Conservation (phyloP, 768 basidiomycete species). For the Boletus barrowsii region DNA sequence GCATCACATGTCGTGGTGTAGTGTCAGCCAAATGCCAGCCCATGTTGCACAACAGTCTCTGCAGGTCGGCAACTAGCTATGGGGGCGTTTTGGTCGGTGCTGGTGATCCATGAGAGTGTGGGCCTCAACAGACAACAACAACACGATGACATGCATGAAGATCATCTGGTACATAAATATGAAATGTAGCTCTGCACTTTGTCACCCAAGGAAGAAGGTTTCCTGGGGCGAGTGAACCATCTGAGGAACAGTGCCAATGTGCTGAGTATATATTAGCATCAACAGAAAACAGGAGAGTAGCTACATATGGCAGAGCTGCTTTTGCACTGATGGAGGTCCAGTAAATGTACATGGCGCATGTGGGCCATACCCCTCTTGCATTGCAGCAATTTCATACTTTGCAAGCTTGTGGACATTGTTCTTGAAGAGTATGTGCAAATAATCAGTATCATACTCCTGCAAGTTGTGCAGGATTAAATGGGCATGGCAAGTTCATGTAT, state of each 20-base stretch:
- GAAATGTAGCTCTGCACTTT: background rate
- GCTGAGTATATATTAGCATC: background rate
- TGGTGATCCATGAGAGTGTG: too few species aligned
- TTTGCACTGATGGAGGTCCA: background rate
- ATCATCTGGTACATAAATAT: background rate
- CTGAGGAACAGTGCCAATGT: background rate
- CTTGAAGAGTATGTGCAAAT: background rate
- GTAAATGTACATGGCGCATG: background rate
- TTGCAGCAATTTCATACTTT: background rate
- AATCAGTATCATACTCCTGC: slow-evolving; percentile 2
- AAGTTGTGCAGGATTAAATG: slow-evolving; percentile 2
- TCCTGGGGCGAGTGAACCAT: background rate
- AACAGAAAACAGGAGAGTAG: too few species aligned
- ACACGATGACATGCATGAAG: background rate
- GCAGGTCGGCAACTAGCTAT: too few species aligned
- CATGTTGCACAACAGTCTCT: too few species aligned
- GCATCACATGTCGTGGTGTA: too few species aligned
- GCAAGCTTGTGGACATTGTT: background rate
- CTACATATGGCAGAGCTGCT: background rate
- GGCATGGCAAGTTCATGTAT: background rate
- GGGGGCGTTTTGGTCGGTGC: too few species aligned
- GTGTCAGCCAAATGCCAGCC: too few species aligned
- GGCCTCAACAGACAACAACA: too few species aligned
- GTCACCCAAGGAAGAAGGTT: background rate
- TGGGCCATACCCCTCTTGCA: background rate